Percentiles rank a stretch among this genome's conserved stretches.
Evolutionary conservation across 1,284 basidiomycete species (phyloP).

Genomic region (Phellinidium pouzarii): DNA sequence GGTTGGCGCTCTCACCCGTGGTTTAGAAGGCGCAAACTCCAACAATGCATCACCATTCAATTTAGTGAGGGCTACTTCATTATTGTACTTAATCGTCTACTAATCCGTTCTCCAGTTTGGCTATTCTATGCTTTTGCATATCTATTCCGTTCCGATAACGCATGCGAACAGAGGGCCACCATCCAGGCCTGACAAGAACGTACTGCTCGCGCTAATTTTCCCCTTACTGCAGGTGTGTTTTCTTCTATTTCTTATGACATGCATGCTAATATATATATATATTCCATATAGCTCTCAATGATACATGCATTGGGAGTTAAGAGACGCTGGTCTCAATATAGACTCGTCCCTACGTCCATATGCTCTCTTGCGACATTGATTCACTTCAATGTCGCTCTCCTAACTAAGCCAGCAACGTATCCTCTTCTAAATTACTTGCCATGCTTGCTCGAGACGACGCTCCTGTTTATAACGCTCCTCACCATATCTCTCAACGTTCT

Average conservation of each 20-base stretch:
- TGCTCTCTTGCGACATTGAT: slow-evolving; percentile 49
- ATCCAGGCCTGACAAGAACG: slow-evolving; percentile 61
- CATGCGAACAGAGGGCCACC: slow-evolving; percentile 43
- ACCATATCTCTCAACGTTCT: slow-evolving; percentile 52
- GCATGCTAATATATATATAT: slow-evolving; percentile 2
- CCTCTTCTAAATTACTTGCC: slow-evolving; percentile 68
- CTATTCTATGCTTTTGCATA: slow-evolving; percentile 65
- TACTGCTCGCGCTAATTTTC: slow-evolving; percentile 57
- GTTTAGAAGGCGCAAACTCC: slow-evolving; percentile 52
- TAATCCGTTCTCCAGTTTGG: slow-evolving; percentile 44
- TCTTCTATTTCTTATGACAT: slow-evolving; percentile 8
- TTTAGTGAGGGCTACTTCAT: slow-evolving; percentile 41
- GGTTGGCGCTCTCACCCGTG: slow-evolving; percentile 57
- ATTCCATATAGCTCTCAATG: slow-evolving; percentile 41
- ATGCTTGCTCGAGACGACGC: slow-evolving; percentile 58
- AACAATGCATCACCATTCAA: slow-evolving; percentile 56
- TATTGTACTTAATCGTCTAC: background rate
- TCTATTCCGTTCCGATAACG: slow-evolving; percentile 59
- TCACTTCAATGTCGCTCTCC: slow-evolving; percentile 61
- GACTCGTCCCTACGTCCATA: slow-evolving; percentile 58
- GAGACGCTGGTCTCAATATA: slow-evolving; percentile 51
- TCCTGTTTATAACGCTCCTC: slow-evolving; percentile 47
- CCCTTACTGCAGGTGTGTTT: slow-evolving; percentile 56
- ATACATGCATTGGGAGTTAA: slow-evolving; percentile 58
- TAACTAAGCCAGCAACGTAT: slow-evolving; percentile 42